Base-by-base conservation (phyloP, 768 basidiomycete genomes). In the Filobasidium floriforme region DNA sequence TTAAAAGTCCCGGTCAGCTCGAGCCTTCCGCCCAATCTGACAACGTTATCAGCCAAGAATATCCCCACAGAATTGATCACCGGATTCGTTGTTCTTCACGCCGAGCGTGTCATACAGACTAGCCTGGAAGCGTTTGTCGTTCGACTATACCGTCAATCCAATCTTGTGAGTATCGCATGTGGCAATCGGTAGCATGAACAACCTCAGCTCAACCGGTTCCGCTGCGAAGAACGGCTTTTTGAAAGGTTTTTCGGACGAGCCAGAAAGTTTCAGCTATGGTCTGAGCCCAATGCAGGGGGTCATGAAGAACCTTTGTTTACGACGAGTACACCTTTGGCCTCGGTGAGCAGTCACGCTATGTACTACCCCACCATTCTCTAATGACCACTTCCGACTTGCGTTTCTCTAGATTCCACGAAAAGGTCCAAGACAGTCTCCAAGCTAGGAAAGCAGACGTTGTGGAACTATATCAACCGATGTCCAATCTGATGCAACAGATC, bases 231-330 rank as follows among this genome's bases (percentile, higher is more conserved):
- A 82, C 1, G 94, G 94, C 0, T 99, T 98, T 77, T 81, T 97
- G 70, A 98, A 99, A 78, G 96, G 92, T 0, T 96, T 99, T 75
- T 90, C 92, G 1, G 96, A 98, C 77, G 89, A 97, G 72, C 92
- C 94, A 4, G 96, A 98, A 76, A 86, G 88, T 68, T 96, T 99
- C 68, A 92, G 89, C 0, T 90, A 86, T 68, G 94, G 93, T 0
- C 79, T 98, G 76, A 91, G 90, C 1, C 96, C 96, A 0, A 81
- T 99, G 24, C 89, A 87, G 72, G 92, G 88, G 62, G 88, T 94
- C 68, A 86, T 99, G 85, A 91, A 92, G 68, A 91, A 94, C 75
- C 83, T 98, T 7, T 90, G 92, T 70, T 81, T 98, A 55, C 85
- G 89, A 24, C 86, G 83, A n/a, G 91, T 92, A 7, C 87, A 90